A percentile compares a stretch with the other conserved stretches of the same genome.
Evolutionary conservation across 179 eudicot genomes (phyloP).

Genomic region (Spergularia azorica): DNA sequence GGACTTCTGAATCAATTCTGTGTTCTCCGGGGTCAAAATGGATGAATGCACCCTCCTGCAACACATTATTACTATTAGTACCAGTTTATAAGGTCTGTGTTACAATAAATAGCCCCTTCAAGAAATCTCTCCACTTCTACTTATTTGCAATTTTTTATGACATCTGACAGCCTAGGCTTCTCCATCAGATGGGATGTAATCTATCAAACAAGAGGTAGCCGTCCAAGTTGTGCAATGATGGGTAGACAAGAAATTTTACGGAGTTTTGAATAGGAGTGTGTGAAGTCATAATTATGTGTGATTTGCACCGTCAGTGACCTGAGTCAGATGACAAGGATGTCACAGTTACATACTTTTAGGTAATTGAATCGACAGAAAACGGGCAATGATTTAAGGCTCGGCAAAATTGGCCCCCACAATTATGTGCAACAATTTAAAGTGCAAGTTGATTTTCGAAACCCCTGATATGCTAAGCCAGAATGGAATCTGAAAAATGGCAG

Average conservation of each 20-base stretch:
- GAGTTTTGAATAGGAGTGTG: too few relatives aligned
- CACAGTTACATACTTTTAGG: background rate
- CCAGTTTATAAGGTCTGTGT: background rate
- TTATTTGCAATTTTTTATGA: too few relatives aligned
- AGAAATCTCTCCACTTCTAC: too few relatives aligned
- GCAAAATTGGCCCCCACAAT: background rate
- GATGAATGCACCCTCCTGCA: slow-evolving; percentile 74
- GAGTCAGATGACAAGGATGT: too few relatives aligned
- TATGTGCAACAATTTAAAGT: slow-evolving; percentile 2
- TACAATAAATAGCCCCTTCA: background rate
- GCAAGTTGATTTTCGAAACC: background rate
- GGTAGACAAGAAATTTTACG: too few relatives aligned
- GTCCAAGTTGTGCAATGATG: too few relatives aligned
- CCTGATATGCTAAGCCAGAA: background rate
- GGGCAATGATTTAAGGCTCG: background rate
- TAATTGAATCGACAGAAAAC: background rate
- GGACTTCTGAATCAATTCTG: slow-evolving; percentile 85
- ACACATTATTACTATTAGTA: slow-evolving; percentile 14
- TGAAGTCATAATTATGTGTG: too few relatives aligned
- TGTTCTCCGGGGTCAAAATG: slow-evolving; percentile 85
- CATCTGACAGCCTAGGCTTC: too few relatives aligned
- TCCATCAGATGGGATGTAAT: too few relatives aligned
- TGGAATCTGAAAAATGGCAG: background rate
- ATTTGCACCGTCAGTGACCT: too few relatives aligned
- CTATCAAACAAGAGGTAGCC: too few relatives aligned